Percentiles rank a stretch among this genome's conserved stretches.
Evolutionary conservation across 2,329 filamentous ascomycete genomes (phyloP).

Genomic region (Aspergillus piperis): DNA sequence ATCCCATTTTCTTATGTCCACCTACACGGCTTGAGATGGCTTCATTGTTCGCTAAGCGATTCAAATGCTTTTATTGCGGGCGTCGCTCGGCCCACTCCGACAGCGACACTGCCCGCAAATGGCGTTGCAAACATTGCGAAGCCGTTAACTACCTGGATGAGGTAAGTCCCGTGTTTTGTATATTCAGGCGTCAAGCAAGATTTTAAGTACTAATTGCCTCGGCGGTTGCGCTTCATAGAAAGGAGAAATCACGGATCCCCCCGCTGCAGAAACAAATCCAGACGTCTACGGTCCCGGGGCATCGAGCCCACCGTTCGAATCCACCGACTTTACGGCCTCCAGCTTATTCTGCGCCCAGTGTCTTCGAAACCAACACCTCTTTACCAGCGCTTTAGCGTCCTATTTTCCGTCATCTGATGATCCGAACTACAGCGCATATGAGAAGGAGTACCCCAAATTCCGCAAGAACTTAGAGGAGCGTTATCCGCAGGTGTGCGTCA

Average conservation of each 20-base stretch:
- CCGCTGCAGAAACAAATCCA: conserved; percentile 59
- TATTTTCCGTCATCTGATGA: conserved; percentile 70
- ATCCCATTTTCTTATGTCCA: conserved; percentile 11
- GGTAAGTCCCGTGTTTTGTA: conserved; percentile 51
- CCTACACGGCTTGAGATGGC: conserved; percentile 38
- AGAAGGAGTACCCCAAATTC: conserved; percentile 69
- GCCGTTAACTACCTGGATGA: conserved; percentile 87
- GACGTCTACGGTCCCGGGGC: conserved; percentile 36
- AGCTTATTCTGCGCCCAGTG: conserved; percentile 73
- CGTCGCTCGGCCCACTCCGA: conserved; percentile 63
- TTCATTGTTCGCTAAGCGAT: conserved; percentile 44
- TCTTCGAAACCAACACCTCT: conserved; percentile 83
- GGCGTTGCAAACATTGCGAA: conserved; percentile 76
- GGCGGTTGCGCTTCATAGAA: conserved; percentile 54
- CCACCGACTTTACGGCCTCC: conserved; percentile 35
- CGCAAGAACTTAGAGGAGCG: conserved; percentile 72
- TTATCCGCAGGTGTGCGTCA: conserved; percentile 85
- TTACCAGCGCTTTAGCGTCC: conserved; percentile 73
- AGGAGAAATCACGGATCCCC: conserved; percentile 87
- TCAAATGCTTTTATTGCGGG: conserved; percentile 85
- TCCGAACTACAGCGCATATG: conserved; percentile 68
- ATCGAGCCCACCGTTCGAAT: conserved; percentile 49
- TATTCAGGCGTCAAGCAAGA: conserved; percentile 13
- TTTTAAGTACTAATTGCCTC: conserved; percentile 19
- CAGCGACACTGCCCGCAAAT: conserved; percentile 62